Base-by-base conservation (phyloP, 306 rosid genomes). In the Lotus japonicus region DNA sequence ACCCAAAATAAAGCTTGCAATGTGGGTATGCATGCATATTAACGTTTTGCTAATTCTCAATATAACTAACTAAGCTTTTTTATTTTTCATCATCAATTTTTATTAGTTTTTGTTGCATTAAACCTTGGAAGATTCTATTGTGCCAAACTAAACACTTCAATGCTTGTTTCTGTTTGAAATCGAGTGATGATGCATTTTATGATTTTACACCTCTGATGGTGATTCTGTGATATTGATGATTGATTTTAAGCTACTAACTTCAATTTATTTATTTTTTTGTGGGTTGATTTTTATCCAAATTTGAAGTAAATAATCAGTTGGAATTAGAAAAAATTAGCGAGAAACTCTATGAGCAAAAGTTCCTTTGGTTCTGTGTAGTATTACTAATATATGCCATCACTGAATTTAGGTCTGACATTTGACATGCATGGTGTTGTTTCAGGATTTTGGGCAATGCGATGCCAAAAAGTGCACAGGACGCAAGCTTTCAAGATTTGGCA, bases 371-470 rank as follows among this genome's bases (percentile, higher is more conserved):
- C 5, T 31, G 31, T 19, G 4, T 31, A 8, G 42, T 53, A 44
- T 48, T 48, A 11, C 26, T 64, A 14, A 26, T 18, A 43, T 51
- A 35, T 52, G 13, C 50, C 23, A 54, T 10, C 17, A 1, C 19
- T 63, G 28, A 66, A 16, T 67, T 59, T 14, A 44, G 58, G 50
- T 65, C 9, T 59, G 19, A 41, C 17, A 73, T 33, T 61, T 50
- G 71, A n/a, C 81, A 66, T 1, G 62, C 15, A 12, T 73, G 42
- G 66, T 71, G 71, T 61, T 77, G 72, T 67, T 64, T 66, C 85
- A 92, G 97, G 98, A 92, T 75, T 92, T 92, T 60, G 96, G 96
- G 58, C 97, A 92, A 79, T 92, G 98, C 36, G 98, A 92, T 81
- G 76, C 87, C 53, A 92, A 92, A 88, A 84, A 73, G 66, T 92